Evolutionary conservation across 768 basidiomycete genomes (phyloP).

Genomic region (Mycena maculata): DNA sequence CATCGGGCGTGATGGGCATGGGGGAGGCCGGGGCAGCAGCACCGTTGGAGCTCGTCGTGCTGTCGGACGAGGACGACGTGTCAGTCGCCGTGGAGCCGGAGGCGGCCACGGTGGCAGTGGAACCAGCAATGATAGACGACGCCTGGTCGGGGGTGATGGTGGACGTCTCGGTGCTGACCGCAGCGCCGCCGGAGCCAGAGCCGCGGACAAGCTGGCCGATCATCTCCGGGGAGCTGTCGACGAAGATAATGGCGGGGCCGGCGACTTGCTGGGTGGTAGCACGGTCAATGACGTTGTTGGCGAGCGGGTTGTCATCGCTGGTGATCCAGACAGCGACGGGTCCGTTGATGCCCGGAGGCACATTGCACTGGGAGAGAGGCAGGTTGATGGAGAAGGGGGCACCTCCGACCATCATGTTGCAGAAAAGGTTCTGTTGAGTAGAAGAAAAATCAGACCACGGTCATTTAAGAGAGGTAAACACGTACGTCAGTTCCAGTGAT

Average conservation of each 20-base stretch:
- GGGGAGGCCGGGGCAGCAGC: slow-evolving; percentile 37
- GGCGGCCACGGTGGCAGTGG: slow-evolving; percentile 8
- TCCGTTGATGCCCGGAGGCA: slow-evolving; percentile 77
- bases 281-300: slow-evolving; percentile 70
- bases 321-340: slow-evolving; percentile 82
- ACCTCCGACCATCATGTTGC: slow-evolving; percentile 83
- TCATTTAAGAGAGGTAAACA: slow-evolving; percentile 34
- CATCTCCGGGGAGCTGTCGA: slow-evolving; percentile 67
- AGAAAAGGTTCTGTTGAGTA: slow-evolving; percentile 62
- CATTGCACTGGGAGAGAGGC: slow-evolving; percentile 68
- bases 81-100: slow-evolving; percentile 22
- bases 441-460: slow-evolving; percentile 23
- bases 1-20: slow-evolving; percentile 54
- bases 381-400: slow-evolving; percentile 64
- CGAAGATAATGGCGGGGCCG: slow-evolving; percentile 76
- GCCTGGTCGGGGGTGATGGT: slow-evolving; percentile 51
- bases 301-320: slow-evolving; percentile 67
- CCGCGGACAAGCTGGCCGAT: slow-evolving; percentile 59
- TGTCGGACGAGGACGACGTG: slow-evolving; percentile 34
- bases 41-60: slow-evolving; percentile 35
- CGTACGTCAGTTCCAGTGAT: slow-evolving; percentile 64
- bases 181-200: slow-evolving; percentile 25
- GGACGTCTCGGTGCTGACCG: slow-evolving; percentile 39
- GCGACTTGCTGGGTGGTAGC: slow-evolving; percentile 68
- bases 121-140: slow-evolving; percentile 48